These are phyloP conservation scores for Alternaria sp. DNA, from an alignment of 2,329 filamentous ascomycete species.

Conservation along the genomic window DNA sequence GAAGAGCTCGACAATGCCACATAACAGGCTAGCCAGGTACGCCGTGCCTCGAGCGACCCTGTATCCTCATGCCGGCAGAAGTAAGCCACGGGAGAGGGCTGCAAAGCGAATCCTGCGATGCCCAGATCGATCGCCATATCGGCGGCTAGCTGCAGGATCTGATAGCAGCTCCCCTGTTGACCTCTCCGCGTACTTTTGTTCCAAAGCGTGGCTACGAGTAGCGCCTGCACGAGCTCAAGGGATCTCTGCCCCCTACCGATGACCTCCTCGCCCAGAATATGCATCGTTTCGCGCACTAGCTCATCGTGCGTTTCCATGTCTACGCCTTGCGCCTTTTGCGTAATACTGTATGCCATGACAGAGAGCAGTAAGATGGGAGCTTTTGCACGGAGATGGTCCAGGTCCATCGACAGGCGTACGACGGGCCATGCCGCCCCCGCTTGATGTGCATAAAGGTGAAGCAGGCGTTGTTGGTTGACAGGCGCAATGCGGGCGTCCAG, in stretches of 20 bases:
- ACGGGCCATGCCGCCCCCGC: constrained; percentile 34
- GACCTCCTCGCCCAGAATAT: constrained; percentile 31
- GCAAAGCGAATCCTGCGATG: constrained; percentile 33
- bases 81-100: constrained; percentile 34
- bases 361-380: constrained; percentile 35
- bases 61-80: constrained; percentile 32
- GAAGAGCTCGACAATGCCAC: constrained; percentile 31
- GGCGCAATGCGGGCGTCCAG: constrained; percentile 31
- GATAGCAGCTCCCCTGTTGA: constrained; percentile 34
- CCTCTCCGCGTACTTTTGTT: constrained; percentile 30
- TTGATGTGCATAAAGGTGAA: constrained; percentile 24
- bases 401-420: constrained; percentile 18
- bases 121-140: constrained; percentile 43
- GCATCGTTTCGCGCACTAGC: constrained; percentile 32
- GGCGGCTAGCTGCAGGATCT: constrained; percentile 36
- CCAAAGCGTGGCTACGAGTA: constrained; percentile 36
- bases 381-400: constrained; percentile 29
- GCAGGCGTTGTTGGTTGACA: constrained; percentile 30
- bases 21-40: constrained; percentile 42
- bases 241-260: constrained; percentile 36
- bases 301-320: constrained; percentile 36
- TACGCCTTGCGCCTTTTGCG: constrained; percentile 31
- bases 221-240: constrained; percentile 39
- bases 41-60: constrained; percentile 34
- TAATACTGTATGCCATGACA: constrained; percentile 28